phyloP scores from a whole-genome alignment of 805 yeast genomes.

The Saccharomycopsis guyanensis region DNA sequence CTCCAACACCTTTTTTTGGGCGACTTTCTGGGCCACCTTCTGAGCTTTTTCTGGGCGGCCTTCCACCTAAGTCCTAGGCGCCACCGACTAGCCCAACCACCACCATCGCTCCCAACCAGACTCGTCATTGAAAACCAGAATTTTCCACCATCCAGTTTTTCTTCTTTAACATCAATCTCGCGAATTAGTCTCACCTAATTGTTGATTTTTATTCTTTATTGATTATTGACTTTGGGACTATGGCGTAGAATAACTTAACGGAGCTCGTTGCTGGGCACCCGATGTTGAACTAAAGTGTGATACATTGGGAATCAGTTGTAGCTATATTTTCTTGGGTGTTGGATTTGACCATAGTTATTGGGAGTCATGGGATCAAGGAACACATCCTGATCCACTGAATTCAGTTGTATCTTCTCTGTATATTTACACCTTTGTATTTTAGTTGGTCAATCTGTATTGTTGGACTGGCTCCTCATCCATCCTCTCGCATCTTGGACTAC shows the following conservation, averaged over 20 bases:
- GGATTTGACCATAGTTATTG: too few relatives aligned
- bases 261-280: conserved; percentile 37
- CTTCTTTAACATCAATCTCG: conserved; percentile 1
- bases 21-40: too few relatives aligned
- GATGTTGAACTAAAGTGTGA: conserved; percentile 30
- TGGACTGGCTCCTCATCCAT: too few relatives aligned
- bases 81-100: neutral
- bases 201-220: neutral
- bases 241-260: conserved; percentile 17
- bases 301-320: conserved; percentile 35
- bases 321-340: conserved; percentile 29
- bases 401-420: neutral
- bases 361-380: neutral
- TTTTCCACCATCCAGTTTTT: neutral
- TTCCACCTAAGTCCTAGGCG: too few relatives aligned
- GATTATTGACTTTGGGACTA: conserved; percentile 6
- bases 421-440: too few relatives aligned
- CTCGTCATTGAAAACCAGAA: neutral
- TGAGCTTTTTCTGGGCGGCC: too few relatives aligned
- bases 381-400: neutral
- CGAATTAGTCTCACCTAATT: neutral
- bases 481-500: too few relatives aligned
- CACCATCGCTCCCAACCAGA: neutral
- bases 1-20: too few relatives aligned
- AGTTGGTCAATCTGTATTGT: too few relatives aligned